phyloP scores from a whole-genome alignment of 441 rosid genomes.

The Flueggea neowawraea region DNA sequence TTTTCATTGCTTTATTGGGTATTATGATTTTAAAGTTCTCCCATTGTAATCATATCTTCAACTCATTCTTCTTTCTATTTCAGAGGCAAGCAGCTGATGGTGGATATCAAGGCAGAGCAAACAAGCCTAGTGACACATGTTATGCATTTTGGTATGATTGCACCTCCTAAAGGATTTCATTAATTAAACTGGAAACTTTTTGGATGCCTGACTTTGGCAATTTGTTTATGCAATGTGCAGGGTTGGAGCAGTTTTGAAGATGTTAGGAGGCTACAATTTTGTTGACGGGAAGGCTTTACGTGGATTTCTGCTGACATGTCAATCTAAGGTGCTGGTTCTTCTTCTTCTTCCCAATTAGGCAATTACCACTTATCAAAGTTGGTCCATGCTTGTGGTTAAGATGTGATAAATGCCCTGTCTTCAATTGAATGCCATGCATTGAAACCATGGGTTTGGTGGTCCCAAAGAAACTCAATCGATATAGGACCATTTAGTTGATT shows the following conservation, averaged over 20 bases:
- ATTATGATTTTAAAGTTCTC: constrained; percentile 1
- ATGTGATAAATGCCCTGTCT: neutral
- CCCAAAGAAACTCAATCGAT: too few relatives aligned
- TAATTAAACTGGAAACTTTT: constrained; percentile 4
- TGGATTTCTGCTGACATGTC: constrained; percentile 69
- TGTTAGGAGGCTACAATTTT: constrained; percentile 58
- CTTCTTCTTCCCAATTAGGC: constrained; percentile 7
- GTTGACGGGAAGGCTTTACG: constrained; percentile 57
- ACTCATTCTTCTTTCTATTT: constrained; percentile 11
- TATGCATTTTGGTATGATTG: constrained; percentile 87
- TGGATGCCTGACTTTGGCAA: constrained; percentile 11
- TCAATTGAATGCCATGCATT: too few relatives aligned
- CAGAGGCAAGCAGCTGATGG: constrained; percentile 90
- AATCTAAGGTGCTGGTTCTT: constrained; percentile 61
- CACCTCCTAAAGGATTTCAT: constrained; percentile 2
- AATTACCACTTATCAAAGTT: neutral
- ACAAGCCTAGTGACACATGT: constrained; percentile 90
- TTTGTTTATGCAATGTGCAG: constrained; percentile 46
- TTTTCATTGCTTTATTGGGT: neutral
- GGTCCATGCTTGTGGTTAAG: neutral
- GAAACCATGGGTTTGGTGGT: too few relatives aligned
- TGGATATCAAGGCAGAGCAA: constrained; percentile 91
- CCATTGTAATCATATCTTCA: neutral
- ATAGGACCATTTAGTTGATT: too few relatives aligned
- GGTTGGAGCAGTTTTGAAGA: constrained; percentile 78